phyloP scores from a whole-genome alignment of 768 basidiomycete genomes.

The Collybia nuda region DNA sequence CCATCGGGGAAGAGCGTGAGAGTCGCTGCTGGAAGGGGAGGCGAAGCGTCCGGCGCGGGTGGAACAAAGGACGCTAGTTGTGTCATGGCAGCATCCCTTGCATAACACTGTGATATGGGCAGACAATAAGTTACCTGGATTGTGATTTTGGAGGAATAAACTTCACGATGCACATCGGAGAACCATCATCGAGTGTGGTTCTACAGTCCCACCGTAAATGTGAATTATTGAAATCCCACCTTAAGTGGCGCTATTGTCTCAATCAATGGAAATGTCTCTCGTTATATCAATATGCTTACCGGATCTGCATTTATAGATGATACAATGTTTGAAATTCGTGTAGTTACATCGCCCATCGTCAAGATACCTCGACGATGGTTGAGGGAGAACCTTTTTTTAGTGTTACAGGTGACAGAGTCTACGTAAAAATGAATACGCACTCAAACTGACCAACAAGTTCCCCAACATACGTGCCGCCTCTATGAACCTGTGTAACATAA shows the following conservation, averaged over 20 bases:
- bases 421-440: slow-evolving; percentile 17
- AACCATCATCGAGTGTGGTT: slow-evolving; percentile 42
- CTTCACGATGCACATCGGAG: slow-evolving; percentile 46
- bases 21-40: slow-evolving; percentile 43
- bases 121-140: not conserved
- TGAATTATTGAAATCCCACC: slow-evolving; percentile 36
- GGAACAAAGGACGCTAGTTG: slow-evolving; percentile 48
- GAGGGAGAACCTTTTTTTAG: slow-evolving; percentile 32
- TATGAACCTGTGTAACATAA: slow-evolving; percentile 37
- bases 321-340: slow-evolving; percentile 38
- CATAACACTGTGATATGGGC: slow-evolving; percentile 25
- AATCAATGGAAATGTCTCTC: not conserved
- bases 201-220: slow-evolving; percentile 48
- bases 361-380: slow-evolving; percentile 41
- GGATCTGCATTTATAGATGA: slow-evolving; percentile 28
- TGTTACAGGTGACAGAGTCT: not conserved
- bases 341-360: slow-evolving; percentile 36
- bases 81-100: slow-evolving; percentile 17
- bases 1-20: slow-evolving; percentile 47
- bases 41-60: slow-evolving; percentile 43
- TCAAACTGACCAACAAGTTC: slow-evolving; percentile 39
- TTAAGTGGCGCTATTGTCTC: slow-evolving; percentile 32
- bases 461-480: slow-evolving; percentile 24
- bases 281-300: slow-evolving; percentile 17
- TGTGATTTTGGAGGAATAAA: not conserved